phyloP scores from a whole-genome alignment of 2,329 filamentous ascomycete species.

The Stachybotrys elegans region DNA sequence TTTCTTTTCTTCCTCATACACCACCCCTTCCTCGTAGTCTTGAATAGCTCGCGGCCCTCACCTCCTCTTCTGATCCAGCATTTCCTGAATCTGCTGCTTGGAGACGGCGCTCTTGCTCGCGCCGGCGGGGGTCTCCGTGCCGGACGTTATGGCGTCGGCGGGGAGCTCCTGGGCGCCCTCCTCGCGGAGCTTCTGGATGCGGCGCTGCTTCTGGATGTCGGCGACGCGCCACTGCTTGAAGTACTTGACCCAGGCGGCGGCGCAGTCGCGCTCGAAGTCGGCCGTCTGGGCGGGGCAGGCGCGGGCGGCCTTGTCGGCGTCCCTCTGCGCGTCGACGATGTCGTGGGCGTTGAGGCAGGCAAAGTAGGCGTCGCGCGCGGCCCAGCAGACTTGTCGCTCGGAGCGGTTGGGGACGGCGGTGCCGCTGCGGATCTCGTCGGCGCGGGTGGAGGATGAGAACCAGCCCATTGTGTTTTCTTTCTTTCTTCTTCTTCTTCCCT shows the following conservation, averaged over 20 bases:
- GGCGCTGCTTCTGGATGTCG: conserved; percentile 79
- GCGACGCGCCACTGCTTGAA: conserved; percentile 96
- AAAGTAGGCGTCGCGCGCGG: conserved; percentile 83
- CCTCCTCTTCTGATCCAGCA: conserved; percentile 32
- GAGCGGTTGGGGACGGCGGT: conserved; percentile 75
- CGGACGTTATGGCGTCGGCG: conserved; percentile 28
- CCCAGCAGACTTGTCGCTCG: conserved; percentile 83
- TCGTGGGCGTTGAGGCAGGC: conserved; percentile 74
- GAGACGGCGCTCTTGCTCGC: conserved; percentile 23
- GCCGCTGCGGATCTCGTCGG: conserved; percentile 50
- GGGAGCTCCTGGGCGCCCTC: conserved; percentile 65
- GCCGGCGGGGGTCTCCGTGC: conserved; percentile 27
- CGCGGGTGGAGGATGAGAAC: conserved; percentile 42
- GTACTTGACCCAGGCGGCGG: conserved; percentile 91
- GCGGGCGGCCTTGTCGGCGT: conserved; percentile 28
- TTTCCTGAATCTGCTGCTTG: conserved; percentile 32
- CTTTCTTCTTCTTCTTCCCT: no score
- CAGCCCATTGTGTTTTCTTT: conserved; percentile 38
- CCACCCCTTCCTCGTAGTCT: no score
- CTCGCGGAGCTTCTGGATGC: conserved; percentile 67
- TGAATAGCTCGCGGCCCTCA: no score
- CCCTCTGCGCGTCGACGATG: conserved; percentile 64
- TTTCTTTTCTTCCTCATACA: not conserved
- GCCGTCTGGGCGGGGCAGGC: conserved; percentile 35
- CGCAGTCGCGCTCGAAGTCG: conserved; percentile 80